These are phyloP conservation scores for Lactarius trivialis DNA, from an alignment of 768 basidiomycete genomes.

Conservation along the genomic window DNA sequence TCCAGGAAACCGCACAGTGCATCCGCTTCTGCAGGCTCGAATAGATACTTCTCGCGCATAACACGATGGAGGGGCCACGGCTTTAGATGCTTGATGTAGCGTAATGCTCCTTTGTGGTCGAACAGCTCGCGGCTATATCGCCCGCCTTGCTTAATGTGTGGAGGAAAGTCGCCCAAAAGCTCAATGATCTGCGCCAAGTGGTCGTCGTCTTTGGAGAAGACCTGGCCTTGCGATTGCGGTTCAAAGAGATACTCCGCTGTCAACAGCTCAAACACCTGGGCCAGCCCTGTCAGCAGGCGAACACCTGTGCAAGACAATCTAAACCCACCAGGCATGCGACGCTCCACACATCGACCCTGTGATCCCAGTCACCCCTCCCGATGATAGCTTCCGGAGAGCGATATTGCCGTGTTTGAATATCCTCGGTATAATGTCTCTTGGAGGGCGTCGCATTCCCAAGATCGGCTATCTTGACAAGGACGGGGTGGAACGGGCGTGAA, in stretches of 20 bases:
- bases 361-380: slow-evolving; percentile 80
- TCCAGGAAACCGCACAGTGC: slow-evolving; percentile 60
- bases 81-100: slow-evolving; percentile 69
- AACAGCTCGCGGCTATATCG: slow-evolving; percentile 83
- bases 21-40: slow-evolving; percentile 49
- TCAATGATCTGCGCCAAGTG: slow-evolving; percentile 95
- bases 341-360: slow-evolving; percentile 85
- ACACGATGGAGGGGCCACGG: slow-evolving; percentile 79
- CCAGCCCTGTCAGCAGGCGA: not conserved
- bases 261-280: slow-evolving; percentile 76
- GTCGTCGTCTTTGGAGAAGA: slow-evolving; percentile 91
- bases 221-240: slow-evolving; percentile 70
- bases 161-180: slow-evolving; percentile 71
- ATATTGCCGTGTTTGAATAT: slow-evolving; percentile 96
- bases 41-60: slow-evolving; percentile 85
- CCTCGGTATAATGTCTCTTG: slow-evolving; percentile 86
- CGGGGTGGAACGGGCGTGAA: slow-evolving; percentile 31
- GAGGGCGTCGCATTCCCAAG: slow-evolving; percentile 91
- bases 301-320: not conserved
- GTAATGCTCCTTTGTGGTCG: slow-evolving; percentile 55
- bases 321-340: slow-evolving; percentile 73
- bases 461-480: slow-evolving; percentile 90
- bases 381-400: slow-evolving; percentile 92
- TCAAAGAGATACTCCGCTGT: slow-evolving; percentile 93
- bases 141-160: slow-evolving; percentile 74